Evolutionary conservation across 2,329 filamentous ascomycete species (phyloP).

Genomic region (Hymenoscyphus albidus): DNA sequence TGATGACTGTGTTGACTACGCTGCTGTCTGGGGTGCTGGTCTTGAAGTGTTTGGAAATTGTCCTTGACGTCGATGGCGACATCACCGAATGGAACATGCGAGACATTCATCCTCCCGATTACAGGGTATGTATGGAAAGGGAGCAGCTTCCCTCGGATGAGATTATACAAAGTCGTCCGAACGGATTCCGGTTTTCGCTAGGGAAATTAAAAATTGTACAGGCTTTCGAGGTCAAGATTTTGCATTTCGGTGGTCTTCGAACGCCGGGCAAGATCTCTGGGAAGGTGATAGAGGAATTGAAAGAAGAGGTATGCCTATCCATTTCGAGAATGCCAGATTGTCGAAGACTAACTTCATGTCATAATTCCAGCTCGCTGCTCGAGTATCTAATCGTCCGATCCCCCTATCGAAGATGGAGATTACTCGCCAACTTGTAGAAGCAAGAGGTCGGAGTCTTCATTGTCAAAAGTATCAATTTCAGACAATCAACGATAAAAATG

Average conservation of each 20-base stretch:
- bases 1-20: not conserved
- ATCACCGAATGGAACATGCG: not conserved
- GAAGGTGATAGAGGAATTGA: not conserved
- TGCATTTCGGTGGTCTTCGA: not conserved
- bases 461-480: not conserved
- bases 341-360: not conserved
- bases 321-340: not conserved
- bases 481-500: not conserved
- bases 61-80: not conserved
- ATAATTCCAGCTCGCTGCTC: not conserved
- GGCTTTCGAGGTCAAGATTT: not conserved
- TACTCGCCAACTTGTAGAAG: not conserved
- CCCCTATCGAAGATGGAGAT: not conserved
- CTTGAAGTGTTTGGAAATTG: not conserved
- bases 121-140: not conserved
- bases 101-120: not conserved
- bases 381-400: not conserved
- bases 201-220: not conserved
- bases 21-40: not conserved
- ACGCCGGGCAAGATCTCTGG: not conserved
- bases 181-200: not conserved
- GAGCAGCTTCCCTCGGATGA: not conserved
- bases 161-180: not conserved
- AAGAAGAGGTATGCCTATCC: not conserved
- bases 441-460: not conserved